Percentiles rank a stretch among this genome's conserved stretches.
These are phyloP conservation scores for Candida anglica DNA, from an alignment of 805 yeast genomes.

Conservation along the genomic window DNA sequence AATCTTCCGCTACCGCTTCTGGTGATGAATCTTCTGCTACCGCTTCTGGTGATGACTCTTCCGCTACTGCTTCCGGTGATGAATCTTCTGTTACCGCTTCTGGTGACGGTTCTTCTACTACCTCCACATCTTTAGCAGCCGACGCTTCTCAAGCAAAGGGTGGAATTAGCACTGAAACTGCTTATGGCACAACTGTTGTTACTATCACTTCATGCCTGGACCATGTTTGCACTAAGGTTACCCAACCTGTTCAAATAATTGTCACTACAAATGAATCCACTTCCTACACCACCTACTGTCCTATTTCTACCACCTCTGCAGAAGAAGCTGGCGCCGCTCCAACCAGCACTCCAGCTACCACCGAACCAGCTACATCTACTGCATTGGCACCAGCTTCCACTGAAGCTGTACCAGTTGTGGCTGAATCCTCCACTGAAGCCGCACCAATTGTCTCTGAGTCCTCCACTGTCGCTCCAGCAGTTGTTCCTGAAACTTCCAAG, in stretches of 20 bases:
- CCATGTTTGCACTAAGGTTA: conserved; percentile 13
- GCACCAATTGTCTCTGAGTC: conserved; percentile 3
- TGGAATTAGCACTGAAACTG: conserved; percentile 14
- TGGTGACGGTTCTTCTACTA: conserved; percentile 20
- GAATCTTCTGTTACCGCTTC: conserved; percentile 17
- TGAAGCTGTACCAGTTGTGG: too few species aligned
- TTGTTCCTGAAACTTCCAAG: conserved; percentile 3
- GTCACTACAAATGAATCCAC: conserved; percentile 24
- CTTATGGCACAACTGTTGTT: conserved; percentile 14
- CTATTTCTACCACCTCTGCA: too few species aligned
- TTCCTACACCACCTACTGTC: conserved; percentile 38
- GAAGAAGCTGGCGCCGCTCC: too few species aligned
- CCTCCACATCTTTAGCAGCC: conserved; percentile 13
- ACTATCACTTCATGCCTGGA: conserved; percentile 22
- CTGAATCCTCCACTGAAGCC: too few species aligned
- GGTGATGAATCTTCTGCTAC: too few species aligned
- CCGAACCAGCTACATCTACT: too few species aligned
- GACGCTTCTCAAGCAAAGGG: too few species aligned
- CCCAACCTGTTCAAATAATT: conserved; percentile 15
- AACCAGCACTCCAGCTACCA: too few species aligned
- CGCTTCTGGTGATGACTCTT: too few species aligned
- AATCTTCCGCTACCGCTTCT: too few species aligned
- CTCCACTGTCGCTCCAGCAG: conserved; percentile 5
- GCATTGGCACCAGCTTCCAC: too few species aligned
- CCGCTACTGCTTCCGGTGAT: too few species aligned